These are phyloP conservation scores for Nitzschia sp. DNA, from an alignment of 108 stramenopile species.

Conservation along the genomic window DNA sequence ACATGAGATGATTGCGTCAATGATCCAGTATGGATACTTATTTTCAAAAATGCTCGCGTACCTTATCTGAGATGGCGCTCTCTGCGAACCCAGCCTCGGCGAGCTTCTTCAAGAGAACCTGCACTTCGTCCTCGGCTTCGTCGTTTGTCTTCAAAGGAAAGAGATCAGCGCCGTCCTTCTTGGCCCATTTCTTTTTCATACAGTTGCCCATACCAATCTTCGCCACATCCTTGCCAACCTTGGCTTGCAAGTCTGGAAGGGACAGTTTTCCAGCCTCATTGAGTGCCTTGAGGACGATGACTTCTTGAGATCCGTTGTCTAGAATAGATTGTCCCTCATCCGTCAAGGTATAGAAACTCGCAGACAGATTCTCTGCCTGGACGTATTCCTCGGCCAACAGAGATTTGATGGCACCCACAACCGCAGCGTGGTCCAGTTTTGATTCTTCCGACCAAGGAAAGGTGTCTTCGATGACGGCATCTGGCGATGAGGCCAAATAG, in stretches of 20 bases:
- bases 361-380: slow-evolving; percentile 45
- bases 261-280: slow-evolving; percentile 60
- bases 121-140: slow-evolving; percentile 61
- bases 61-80: slow-evolving; percentile 54
- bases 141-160: slow-evolving; percentile 42
- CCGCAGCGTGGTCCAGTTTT: slow-evolving; percentile 72
- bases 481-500: slow-evolving; percentile 60
- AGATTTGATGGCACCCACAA: slow-evolving; percentile 87
- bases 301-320: slow-evolving; percentile 85
- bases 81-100: slow-evolving; percentile 41
- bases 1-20: slow-evolving; percentile 39
- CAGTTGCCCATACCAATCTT: slow-evolving; percentile 96
- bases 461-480: slow-evolving; percentile 75
- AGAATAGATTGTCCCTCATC: slow-evolving; percentile 75
- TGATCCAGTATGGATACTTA: slow-evolving; percentile 13
- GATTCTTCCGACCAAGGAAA: slow-evolving; percentile 46
- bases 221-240: slow-evolving; percentile 78
- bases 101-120: slow-evolving; percentile 48
- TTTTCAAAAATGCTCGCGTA: slow-evolving; percentile 29
- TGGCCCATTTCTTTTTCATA: slow-evolving; percentile 93
- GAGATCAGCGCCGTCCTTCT: slow-evolving; percentile 78
- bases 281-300: slow-evolving; percentile 70
- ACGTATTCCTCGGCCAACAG: slow-evolving; percentile 86
- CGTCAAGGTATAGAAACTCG: slow-evolving; percentile 69
- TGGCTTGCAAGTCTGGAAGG: slow-evolving; percentile 59